A percentile compares a stretch with the other conserved stretches of the same genome.
These are phyloP conservation scores for Amyloporia xantha DNA, from an alignment of 768 basidiomycete species.

Conservation along the genomic window DNA sequence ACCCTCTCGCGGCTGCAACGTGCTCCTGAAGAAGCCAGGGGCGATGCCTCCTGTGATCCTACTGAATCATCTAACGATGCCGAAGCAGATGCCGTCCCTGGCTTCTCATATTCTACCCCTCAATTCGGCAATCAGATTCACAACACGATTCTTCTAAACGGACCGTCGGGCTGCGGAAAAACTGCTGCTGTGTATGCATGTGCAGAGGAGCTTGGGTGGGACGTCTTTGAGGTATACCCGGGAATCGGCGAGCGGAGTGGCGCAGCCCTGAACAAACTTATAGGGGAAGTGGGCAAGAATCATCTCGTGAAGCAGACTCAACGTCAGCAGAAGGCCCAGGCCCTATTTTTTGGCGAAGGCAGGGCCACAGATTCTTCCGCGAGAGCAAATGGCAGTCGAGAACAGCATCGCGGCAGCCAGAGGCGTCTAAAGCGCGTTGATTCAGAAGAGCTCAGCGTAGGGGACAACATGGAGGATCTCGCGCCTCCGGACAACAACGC, in stretches of 20 bases:
- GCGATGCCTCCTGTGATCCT: background rate
- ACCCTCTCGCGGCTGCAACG: conserved; percentile 6
- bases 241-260: conserved; percentile 89
- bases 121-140: conserved; percentile 48
- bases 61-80: background rate
- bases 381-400: background rate
- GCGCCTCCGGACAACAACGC: background rate
- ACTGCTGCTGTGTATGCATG: conserved; percentile 91
- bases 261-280: conserved; percentile 64
- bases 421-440: conserved; percentile 11
- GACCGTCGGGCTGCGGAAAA: conserved; percentile 84
- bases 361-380: background rate
- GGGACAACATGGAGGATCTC: background rate
- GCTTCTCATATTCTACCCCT: conserved; percentile 9
- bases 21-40: background rate
- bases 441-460: conserved; percentile 14
- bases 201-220: conserved; percentile 90
- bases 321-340: conserved; percentile 11
- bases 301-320: conserved; percentile 38
- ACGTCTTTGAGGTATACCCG: conserved; percentile 94
- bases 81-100: conserved; percentile 2
- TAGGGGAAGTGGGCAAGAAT: conserved; percentile 93
- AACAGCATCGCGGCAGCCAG: background rate
- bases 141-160: conserved; percentile 81
- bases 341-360: background rate